These are phyloP conservation scores for Thalassiosira mediterranea DNA, from an alignment of 352 stramenopile species.

Conservation along the genomic window DNA sequence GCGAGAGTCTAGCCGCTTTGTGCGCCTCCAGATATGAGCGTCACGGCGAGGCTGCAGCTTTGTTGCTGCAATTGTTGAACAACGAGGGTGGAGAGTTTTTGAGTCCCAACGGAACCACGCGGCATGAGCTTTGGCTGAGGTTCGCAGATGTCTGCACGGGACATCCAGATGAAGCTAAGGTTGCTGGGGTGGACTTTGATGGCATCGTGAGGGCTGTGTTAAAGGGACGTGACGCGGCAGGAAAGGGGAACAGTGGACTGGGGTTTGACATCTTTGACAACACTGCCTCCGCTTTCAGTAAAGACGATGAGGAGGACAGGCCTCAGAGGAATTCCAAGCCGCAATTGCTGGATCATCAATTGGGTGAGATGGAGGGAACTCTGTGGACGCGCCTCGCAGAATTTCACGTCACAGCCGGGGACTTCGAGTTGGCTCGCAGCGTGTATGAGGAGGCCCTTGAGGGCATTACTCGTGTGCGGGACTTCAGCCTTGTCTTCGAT, in stretches of 20 bases:
- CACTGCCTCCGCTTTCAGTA: slow-evolving; percentile 12
- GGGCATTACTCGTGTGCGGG: slow-evolving; percentile 87
- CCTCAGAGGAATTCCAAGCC: slow-evolving; percentile 3
- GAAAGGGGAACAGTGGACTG: slow-evolving; percentile 7
- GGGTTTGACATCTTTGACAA: slow-evolving; percentile 45
- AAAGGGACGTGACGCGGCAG: slow-evolving; percentile 25
- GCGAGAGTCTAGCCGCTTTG: slow-evolving; percentile 62
- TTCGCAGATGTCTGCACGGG: slow-evolving; percentile 95
- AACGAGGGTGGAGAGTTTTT: slow-evolving; percentile 73
- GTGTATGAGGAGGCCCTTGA: slow-evolving; percentile 93
- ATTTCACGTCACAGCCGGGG: slow-evolving; percentile 95
- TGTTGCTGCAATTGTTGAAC: slow-evolving; percentile 73
- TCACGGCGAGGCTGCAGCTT: slow-evolving; percentile 69
- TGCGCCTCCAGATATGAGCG: slow-evolving; percentile 49
- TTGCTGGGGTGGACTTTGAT: slow-evolving; percentile 91
- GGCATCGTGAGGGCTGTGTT: slow-evolving; percentile 94
- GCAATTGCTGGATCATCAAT: slow-evolving; percentile 66
- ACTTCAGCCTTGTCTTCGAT: slow-evolving; percentile 99
- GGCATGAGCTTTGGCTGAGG: slow-evolving; percentile 96
- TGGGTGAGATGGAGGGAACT: slow-evolving; percentile 95
- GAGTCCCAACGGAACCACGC: slow-evolving; percentile 77
- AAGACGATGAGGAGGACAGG: slow-evolving; percentile 33
- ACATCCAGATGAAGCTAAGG: slow-evolving; percentile 90
- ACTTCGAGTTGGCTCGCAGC: slow-evolving; percentile 95
- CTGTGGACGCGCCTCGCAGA: slow-evolving; percentile 97